phyloP scores from a whole-genome alignment of 108 stramenopile genomes.

The Cylindrotheca fusiformis region DNA sequence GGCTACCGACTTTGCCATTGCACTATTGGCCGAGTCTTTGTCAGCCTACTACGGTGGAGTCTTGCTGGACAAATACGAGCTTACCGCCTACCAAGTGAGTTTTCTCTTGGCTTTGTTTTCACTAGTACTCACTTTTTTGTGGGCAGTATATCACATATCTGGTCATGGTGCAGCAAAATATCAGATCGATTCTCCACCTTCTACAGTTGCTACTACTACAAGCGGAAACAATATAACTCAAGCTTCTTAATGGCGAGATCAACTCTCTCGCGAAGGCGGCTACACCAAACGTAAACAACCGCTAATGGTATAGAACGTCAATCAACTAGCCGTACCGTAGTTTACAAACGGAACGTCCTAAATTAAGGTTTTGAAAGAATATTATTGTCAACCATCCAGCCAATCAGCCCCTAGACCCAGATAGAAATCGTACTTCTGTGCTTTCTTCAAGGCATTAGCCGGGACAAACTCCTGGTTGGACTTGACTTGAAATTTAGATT shows the following conservation, averaged over 20 bases:
- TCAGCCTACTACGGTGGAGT: conserved; percentile 49
- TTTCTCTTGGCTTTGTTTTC: conserved; percentile 28
- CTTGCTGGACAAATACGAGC: conserved; percentile 41
- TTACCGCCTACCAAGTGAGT: conserved; percentile 28
- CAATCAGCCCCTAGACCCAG: conserved; percentile 77
- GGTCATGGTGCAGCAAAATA: conserved; percentile 4
- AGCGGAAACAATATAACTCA: too few species aligned
- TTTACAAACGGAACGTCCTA: too few species aligned
- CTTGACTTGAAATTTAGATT: conserved; percentile 20
- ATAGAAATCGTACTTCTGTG: conserved; percentile 60
- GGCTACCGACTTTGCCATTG: conserved; percentile 61
- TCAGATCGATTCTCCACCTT: too few species aligned
- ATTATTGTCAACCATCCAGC: conserved; percentile 15
- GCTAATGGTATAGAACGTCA: too few species aligned
- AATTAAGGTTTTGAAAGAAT: too few species aligned
- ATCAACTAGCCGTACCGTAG: too few species aligned
- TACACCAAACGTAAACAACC: too few species aligned
- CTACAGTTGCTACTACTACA: too few species aligned
- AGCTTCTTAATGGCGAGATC: too few species aligned
- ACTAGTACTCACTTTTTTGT: not conserved
- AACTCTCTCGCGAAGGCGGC: too few species aligned
- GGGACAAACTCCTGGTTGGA: conserved; percentile 17
- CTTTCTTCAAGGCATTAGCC: conserved; percentile 64
- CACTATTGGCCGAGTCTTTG: conserved; percentile 48
- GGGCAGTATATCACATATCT: conserved; percentile 13